These are phyloP conservation scores for Thozetella sp. DNA, from an alignment of 495 filamentous ascomycete genomes.

Conservation along the genomic window DNA sequence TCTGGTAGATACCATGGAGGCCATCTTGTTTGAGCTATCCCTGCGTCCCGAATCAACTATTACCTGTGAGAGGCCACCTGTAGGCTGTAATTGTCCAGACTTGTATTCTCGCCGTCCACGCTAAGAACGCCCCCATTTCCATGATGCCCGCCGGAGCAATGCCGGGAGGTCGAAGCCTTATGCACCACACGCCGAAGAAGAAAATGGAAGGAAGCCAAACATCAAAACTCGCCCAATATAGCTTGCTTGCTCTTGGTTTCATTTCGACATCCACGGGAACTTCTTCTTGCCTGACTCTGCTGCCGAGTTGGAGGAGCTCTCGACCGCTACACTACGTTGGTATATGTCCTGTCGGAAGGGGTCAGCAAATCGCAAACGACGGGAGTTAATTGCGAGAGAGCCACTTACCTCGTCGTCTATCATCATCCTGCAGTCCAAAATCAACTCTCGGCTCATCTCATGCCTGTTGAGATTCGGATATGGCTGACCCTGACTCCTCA, in stretches of 20 bases:
- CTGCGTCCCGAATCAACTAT: too few relatives aligned
- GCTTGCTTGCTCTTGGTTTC: conserved; percentile 6
- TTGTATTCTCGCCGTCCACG: too few relatives aligned
- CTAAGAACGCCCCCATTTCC: too few relatives aligned
- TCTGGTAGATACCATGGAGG: too few relatives aligned
- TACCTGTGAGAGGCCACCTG: too few relatives aligned
- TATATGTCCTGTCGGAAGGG: conserved; percentile 54
- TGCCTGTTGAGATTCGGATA: conserved; percentile 71
- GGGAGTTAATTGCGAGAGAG: neutral
- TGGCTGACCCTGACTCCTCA: conserved; percentile 84
- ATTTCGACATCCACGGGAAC: conserved; percentile 59
- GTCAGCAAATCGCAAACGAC: conserved; percentile 21
- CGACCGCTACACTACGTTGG: conserved; percentile 58
- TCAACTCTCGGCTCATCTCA: conserved; percentile 67
- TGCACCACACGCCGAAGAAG: too few relatives aligned
- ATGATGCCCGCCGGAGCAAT: too few relatives aligned
- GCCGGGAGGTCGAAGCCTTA: too few relatives aligned
- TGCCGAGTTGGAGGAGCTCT: conserved; percentile 37
- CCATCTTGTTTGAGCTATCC: too few relatives aligned
- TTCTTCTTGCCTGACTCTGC: conserved; percentile 52
- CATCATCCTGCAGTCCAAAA: conserved; percentile 65
- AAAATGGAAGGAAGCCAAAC: neutral
- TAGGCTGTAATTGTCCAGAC: too few relatives aligned
- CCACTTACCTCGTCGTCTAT: conserved; percentile 62
- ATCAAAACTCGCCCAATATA: neutral